phyloP scores from a whole-genome alignment of 2,329 filamentous ascomycete species.

The Alternaria dauci region DNA sequence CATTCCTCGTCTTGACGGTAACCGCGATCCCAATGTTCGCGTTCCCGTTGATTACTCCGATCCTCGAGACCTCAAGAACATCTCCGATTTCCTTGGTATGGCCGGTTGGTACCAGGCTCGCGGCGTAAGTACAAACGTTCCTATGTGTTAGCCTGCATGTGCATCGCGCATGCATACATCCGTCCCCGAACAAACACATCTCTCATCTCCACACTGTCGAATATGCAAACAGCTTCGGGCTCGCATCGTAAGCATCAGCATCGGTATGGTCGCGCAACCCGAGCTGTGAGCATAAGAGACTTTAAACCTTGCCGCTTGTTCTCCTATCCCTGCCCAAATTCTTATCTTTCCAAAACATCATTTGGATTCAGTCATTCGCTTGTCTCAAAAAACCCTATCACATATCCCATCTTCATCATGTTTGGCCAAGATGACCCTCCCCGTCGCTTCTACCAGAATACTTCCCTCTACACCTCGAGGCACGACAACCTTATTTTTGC shows the following conservation, averaged over 20 bases:
- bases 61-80: slow-evolving; percentile 44
- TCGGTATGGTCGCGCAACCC: slow-evolving; percentile 4
- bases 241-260: not conserved
- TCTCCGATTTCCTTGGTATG: slow-evolving; percentile 48
- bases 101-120: slow-evolving; percentile 47
- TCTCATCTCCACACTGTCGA: not conserved
- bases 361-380: slow-evolving; percentile 6
- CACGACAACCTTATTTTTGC: slow-evolving; percentile 38
- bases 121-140: slow-evolving; percentile 47
- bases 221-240: slow-evolving; percentile 10
- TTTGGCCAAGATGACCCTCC: not conserved
- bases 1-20: slow-evolving; percentile 47
- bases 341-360: slow-evolving; percentile 8
- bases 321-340: not conserved
- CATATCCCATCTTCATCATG: slow-evolving; percentile 16
- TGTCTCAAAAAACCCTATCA: slow-evolving; percentile 1
- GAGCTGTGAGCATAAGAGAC: slow-evolving; percentile 11
- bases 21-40: slow-evolving; percentile 38
- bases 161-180: slow-evolving; percentile 14
- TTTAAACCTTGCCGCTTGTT: not conserved
- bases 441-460: slow-evolving; percentile 21
- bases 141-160: slow-evolving; percentile 11
- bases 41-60: slow-evolving; percentile 36
- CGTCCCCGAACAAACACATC: slow-evolving; percentile 2
- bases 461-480: slow-evolving; percentile 20